phyloP scores from a whole-genome alignment of 2,329 filamentous ascomycete species.

The Dothiorella sarmentorum region DNA sequence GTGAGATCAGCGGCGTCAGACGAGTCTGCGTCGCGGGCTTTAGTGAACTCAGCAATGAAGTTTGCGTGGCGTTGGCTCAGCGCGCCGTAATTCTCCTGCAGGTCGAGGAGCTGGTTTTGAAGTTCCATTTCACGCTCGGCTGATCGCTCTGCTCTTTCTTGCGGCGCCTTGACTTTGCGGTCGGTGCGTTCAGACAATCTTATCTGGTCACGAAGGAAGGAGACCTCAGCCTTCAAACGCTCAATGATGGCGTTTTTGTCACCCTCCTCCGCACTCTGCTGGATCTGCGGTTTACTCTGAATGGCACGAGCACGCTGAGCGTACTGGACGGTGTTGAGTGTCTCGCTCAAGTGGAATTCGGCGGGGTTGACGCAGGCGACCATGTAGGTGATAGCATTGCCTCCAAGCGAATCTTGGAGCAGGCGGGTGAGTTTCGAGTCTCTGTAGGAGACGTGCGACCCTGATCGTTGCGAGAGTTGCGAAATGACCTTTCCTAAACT shows the following conservation, averaged over 20 bases:
- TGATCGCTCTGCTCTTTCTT: slow-evolving; percentile 72
- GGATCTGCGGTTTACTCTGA: slow-evolving; percentile 94
- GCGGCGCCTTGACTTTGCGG: slow-evolving; percentile 53
- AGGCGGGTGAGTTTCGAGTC: slow-evolving; percentile 96
- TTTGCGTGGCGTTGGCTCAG: slow-evolving; percentile 92
- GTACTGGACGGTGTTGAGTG: slow-evolving; percentile 93
- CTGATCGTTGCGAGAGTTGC: slow-evolving; percentile 84
- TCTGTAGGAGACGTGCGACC: slow-evolving; percentile 92
- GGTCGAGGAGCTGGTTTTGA: slow-evolving; percentile 87
- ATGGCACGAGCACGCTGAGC: slow-evolving; percentile 94
- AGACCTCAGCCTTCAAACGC: slow-evolving; percentile 85
- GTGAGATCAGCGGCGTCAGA: slow-evolving; percentile 55
- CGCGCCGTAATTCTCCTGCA: slow-evolving; percentile 90
- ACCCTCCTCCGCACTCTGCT: slow-evolving; percentile 80
- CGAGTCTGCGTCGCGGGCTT: slow-evolving; percentile 65
- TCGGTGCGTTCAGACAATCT: slow-evolving; percentile 72
- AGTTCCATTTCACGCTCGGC: slow-evolving; percentile 84
- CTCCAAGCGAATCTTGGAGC: slow-evolving; percentile 92
- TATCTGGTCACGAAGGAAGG: slow-evolving; percentile 91
- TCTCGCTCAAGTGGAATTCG: slow-evolving; percentile 96
- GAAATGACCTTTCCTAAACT: slow-evolving; percentile 97
- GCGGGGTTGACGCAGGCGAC: slow-evolving; percentile 96
- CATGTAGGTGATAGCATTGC: slow-evolving; percentile 99
- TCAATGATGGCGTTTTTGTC: slow-evolving; percentile 95
- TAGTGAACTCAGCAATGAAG: slow-evolving; percentile 89